Evolutionary conservation across 2,329 filamentous ascomycete species (phyloP).

Genomic region (Aspergillus tanneri): DNA sequence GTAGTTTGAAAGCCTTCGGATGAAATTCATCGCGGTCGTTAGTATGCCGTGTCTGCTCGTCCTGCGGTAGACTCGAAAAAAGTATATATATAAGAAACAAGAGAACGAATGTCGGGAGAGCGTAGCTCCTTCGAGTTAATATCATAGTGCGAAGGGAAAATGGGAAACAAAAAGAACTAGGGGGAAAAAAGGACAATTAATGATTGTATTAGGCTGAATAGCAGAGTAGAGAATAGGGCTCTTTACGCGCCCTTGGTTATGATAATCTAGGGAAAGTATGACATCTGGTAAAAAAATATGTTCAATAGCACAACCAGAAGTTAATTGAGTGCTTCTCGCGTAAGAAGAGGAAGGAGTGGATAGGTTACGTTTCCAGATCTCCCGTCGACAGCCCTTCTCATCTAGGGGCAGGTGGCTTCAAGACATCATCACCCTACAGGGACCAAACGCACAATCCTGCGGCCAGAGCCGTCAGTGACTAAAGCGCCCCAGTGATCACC

Average conservation of each 20-base stretch:
- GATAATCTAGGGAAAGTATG: background rate
- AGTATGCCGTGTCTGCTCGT: conserved; percentile 16
- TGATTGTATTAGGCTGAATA: background rate
- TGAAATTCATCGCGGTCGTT: conserved; percentile 13
- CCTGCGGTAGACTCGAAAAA: conserved; percentile 25
- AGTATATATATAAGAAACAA: conserved; percentile 25
- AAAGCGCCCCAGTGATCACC: conserved; percentile 18
- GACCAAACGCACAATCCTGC: conserved; percentile 2
- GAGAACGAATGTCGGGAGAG: conserved; percentile 27
- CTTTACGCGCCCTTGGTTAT: conserved; percentile 2
- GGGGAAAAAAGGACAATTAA: background rate
- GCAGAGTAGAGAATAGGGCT: conserved; percentile 4
- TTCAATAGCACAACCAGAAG: conserved; percentile 2
- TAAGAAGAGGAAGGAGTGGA: too few species aligned
- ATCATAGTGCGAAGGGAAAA: conserved; percentile 23
- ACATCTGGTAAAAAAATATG: conserved; percentile 5
- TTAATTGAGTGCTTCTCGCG: background rate
- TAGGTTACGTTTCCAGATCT: too few species aligned
- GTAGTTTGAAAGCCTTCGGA: conserved; percentile 4
- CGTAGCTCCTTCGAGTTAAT: conserved; percentile 26
- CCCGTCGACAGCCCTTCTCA: too few species aligned
- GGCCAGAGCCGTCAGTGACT: conserved; percentile 2
- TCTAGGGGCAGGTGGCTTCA: too few species aligned
- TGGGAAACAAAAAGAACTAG: conserved; percentile 3
- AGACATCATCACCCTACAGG: background rate